A percentile compares a stretch with the other conserved stretches of the same genome.
Evolutionary conservation across 2,329 filamentous ascomycete species (phyloP).

Genomic region (Colletotrichum trifolii): DNA sequence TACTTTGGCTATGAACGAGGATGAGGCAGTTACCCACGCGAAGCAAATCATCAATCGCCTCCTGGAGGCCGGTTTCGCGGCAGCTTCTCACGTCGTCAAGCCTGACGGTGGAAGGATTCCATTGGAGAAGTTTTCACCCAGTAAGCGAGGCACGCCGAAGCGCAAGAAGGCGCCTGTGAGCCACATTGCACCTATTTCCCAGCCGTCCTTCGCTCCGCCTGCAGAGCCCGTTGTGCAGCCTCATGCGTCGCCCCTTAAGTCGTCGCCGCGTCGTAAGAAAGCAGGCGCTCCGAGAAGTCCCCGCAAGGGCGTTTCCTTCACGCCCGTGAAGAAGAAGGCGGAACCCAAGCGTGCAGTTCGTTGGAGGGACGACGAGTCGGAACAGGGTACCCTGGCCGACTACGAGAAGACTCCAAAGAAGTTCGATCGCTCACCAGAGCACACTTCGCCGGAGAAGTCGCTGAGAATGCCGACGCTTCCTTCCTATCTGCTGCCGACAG

Average conservation of each 20-base stretch:
- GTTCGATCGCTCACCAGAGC: slow-evolving; percentile 65
- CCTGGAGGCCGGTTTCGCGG: slow-evolving; percentile 78
- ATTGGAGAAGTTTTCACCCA: slow-evolving; percentile 76
- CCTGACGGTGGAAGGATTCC: slow-evolving; percentile 77
- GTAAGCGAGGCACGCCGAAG: slow-evolving; percentile 80
- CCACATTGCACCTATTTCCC: slow-evolving; percentile 56
- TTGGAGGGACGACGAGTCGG: slow-evolving; percentile 89
- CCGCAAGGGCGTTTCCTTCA: slow-evolving; percentile 82
- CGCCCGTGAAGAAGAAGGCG: slow-evolving; percentile 81
- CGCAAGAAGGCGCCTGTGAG: slow-evolving; percentile 66
- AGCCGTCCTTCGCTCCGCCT: slow-evolving; percentile 53
- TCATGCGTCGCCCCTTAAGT: slow-evolving; percentile 73
- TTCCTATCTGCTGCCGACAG: slow-evolving; percentile 52
- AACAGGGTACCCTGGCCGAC: slow-evolving; percentile 86
- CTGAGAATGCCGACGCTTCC: slow-evolving; percentile 56
- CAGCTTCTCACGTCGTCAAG: slow-evolving; percentile 87
- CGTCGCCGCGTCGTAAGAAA: slow-evolving; percentile 85
- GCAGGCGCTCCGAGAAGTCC: slow-evolving; percentile 52
- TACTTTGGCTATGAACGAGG: slow-evolving; percentile 84
- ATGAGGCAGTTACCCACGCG: slow-evolving; percentile 83
- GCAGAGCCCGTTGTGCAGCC: slow-evolving; percentile 38
- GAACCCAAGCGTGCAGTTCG: slow-evolving; percentile 81
- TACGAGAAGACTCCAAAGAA: slow-evolving; percentile 91
- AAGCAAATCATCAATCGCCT: slow-evolving; percentile 81
- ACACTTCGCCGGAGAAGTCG: slow-evolving; percentile 59